Evolutionary conservation across 192 early-diverging fungal species (phyloP).

Genomic region (Coemansia sp.): DNA sequence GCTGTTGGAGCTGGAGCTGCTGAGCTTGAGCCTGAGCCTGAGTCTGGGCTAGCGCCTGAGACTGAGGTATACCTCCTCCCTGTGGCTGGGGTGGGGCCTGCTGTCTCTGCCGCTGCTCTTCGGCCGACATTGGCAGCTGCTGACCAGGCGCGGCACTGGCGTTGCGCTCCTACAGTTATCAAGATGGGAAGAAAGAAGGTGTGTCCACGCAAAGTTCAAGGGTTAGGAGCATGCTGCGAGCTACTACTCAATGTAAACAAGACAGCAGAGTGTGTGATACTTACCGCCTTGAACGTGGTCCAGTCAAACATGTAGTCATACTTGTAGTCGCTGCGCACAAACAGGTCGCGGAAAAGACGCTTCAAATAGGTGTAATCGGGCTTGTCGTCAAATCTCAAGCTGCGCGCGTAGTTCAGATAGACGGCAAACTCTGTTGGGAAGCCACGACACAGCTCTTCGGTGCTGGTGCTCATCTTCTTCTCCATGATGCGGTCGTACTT

Average conservation of each 20-base stretch:
- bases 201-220: neutral
- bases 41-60: neutral
- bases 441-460: constrained; percentile 78
- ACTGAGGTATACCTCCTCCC: constrained; percentile 5
- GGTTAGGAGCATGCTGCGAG: neutral
- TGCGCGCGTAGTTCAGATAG: constrained; percentile 84
- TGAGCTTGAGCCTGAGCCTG: neutral
- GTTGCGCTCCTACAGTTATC: constrained; percentile 32
- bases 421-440: constrained; percentile 84
- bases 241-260: neutral
- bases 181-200: neutral
- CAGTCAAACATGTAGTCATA: constrained; percentile 92
- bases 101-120: constrained; percentile 42
- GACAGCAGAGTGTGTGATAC: constrained; percentile 3
- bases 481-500: constrained; percentile 96
- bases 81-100: constrained; percentile 1
- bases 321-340: constrained; percentile 77
- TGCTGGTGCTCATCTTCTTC: constrained; percentile 84
- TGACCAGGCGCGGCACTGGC: constrained; percentile 27
- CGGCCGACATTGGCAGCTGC: constrained; percentile 25
- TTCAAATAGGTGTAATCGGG: constrained; percentile 89
- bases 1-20: constrained; percentile 24
- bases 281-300: constrained; percentile 61
- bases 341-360: constrained; percentile 81
- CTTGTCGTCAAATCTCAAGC: constrained; percentile 85